Percentiles rank a stretch among this genome's conserved stretches.
Evolutionary conservation across 2,329 filamentous ascomycete genomes (phyloP).

Genomic region (Seiridium unicorne): DNA sequence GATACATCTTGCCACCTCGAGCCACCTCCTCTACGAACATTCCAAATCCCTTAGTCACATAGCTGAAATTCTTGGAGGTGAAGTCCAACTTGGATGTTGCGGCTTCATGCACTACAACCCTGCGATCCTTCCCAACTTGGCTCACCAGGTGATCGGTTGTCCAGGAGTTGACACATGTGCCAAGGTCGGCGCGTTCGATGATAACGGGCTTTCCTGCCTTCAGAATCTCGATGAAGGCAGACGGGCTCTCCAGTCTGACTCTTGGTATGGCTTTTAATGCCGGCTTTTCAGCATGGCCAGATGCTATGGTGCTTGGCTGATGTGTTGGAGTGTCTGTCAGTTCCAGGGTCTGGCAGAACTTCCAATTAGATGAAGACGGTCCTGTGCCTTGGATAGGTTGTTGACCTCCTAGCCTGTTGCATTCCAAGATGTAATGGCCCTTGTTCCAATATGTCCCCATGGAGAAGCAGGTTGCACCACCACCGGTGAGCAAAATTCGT

Average conservation of each 20-base stretch:
- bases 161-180: slow-evolving; percentile 67
- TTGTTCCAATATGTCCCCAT: slow-evolving; percentile 86
- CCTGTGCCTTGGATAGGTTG: neutral
- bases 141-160: slow-evolving; percentile 64
- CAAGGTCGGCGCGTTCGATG: slow-evolving; percentile 64
- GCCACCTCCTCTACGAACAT: slow-evolving; percentile 62
- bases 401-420: neutral
- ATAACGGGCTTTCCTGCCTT: slow-evolving; percentile 59
- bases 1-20: slow-evolving; percentile 64
- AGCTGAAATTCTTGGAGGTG: slow-evolving; percentile 77
- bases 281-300: slow-evolving; percentile 28
- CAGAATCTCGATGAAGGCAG: slow-evolving; percentile 61
- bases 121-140: slow-evolving; percentile 58
- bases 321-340: neutral
- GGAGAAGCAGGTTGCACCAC: slow-evolving; percentile 85
- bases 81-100: slow-evolving; percentile 72
- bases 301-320: neutral
- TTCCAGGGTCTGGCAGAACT: slow-evolving; percentile 5
- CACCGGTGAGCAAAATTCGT: slow-evolving; percentile 66
- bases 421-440: slow-evolving; percentile 31
- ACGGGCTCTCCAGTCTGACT: slow-evolving; percentile 45
- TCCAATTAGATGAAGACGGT: neutral
- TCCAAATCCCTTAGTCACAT: slow-evolving; percentile 66
- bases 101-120: slow-evolving; percentile 74
- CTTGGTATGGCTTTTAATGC: slow-evolving; percentile 44